phyloP scores from a whole-genome alignment of 352 stramenopile genomes.

The Phytophthora cajani region DNA sequence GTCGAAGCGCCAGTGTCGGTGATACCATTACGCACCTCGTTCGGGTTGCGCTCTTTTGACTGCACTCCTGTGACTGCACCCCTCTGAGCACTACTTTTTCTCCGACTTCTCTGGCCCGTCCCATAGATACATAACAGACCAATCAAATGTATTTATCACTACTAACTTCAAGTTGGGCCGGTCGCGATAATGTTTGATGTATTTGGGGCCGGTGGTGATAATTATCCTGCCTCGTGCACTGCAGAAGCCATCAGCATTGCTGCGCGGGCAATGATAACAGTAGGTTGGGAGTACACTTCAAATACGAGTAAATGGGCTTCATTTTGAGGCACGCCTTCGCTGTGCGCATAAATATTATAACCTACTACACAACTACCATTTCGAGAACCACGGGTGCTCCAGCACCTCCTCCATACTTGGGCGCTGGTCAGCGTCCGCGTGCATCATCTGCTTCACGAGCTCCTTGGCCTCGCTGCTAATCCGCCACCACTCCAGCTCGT shows the following conservation, averaged over 20 bases:
- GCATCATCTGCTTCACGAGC: constrained; percentile 68
- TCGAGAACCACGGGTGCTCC: constrained; percentile 62
- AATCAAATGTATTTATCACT: too few species aligned
- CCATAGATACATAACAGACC: too few species aligned
- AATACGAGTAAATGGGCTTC: constrained; percentile 7
- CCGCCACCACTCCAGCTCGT: constrained; percentile 59
- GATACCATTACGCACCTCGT: too few species aligned
- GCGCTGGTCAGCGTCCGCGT: constrained; percentile 44
- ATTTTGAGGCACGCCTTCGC: constrained; percentile 13
- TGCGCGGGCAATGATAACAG: neutral
- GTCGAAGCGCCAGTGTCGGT: too few species aligned
- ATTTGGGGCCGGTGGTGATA: neutral
- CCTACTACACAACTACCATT: constrained; percentile 33
- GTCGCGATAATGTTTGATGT: neutral
- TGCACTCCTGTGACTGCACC: too few species aligned
- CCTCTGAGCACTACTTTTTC: too few species aligned
- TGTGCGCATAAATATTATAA: constrained; percentile 34
- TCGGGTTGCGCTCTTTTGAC: too few species aligned
- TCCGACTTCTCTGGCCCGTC: too few species aligned
- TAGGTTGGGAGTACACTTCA: too few species aligned
- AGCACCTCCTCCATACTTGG: constrained; percentile 76
- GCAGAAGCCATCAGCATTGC: too few species aligned
- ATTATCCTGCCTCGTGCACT: too few species aligned
- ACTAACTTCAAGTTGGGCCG: neutral
- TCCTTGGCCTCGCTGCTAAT: constrained; percentile 63